Percentiles rank a stretch among this genome's conserved stretches.
phyloP scores from a whole-genome alignment of 495 filamentous ascomycete genomes.

The Trichoderma erinaceum region DNA sequence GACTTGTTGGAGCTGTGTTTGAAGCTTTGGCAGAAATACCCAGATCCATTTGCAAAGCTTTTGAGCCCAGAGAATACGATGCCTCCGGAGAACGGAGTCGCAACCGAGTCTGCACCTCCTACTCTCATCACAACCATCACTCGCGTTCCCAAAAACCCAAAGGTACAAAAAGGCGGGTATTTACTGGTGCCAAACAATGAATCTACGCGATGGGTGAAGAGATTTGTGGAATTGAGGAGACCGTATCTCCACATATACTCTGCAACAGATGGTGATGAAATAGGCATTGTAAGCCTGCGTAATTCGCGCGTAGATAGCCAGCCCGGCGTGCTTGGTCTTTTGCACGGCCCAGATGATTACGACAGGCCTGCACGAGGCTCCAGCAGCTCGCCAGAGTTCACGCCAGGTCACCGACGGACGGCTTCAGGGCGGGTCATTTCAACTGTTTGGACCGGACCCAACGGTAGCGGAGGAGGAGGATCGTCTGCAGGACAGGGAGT shows the following conservation, averaged over 20 bases:
- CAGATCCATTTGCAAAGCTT: slow-evolving; percentile 65
- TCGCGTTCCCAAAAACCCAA: slow-evolving; percentile 64
- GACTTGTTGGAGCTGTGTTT: slow-evolving; percentile 64
- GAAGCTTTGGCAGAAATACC: slow-evolving; percentile 69
- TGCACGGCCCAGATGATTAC: slow-evolving; percentile 43
- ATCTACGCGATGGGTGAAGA: slow-evolving; percentile 75
- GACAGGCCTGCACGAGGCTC: slow-evolving; percentile 17
- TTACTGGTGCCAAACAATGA: slow-evolving; percentile 70
- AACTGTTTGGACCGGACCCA: slow-evolving; percentile 30
- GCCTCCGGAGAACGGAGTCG: slow-evolving; percentile 64
- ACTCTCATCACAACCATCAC: slow-evolving; percentile 63
- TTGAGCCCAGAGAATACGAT: slow-evolving; percentile 69
- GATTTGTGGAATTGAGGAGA: slow-evolving; percentile 85
- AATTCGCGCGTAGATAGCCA: slow-evolving; percentile 81
- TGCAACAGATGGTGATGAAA: slow-evolving; percentile 78
- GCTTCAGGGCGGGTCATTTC: slow-evolving; percentile 26
- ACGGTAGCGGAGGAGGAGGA: slow-evolving; percentile 15
- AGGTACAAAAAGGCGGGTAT: slow-evolving; percentile 75
- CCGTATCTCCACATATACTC: slow-evolving; percentile 90
- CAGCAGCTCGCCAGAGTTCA: slow-evolving; percentile 18
- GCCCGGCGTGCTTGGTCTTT: slow-evolving; percentile 75
- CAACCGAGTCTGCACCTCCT: slow-evolving; percentile 31
- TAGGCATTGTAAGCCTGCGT: slow-evolving; percentile 77
- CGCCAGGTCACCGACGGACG: slow-evolving; percentile 29
- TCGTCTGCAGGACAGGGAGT: slow-evolving; percentile 28